Conservation (phyloP, 495 filamentous ascomycete genomes). For the Pyronema omphalodes region DNA sequence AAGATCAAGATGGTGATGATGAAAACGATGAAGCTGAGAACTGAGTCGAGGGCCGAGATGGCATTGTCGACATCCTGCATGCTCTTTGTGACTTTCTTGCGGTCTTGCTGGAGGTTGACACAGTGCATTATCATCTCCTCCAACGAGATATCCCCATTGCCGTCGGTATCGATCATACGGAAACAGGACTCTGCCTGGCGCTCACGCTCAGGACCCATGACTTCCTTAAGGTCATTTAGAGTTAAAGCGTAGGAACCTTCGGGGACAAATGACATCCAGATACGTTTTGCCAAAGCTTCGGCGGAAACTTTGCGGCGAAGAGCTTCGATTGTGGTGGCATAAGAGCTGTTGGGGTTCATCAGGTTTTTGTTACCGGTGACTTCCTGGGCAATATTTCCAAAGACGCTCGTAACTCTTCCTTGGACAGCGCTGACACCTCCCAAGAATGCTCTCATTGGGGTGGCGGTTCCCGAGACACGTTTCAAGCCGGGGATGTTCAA, state of each 20-base stretch:
- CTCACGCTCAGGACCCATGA: slow-evolving; percentile 53
- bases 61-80: slow-evolving; percentile 95
- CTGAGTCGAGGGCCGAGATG: slow-evolving; percentile 70
- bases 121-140: slow-evolving; percentile 90
- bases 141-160: slow-evolving; percentile 81
- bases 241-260: slow-evolving; percentile 68
- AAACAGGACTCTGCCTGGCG: slow-evolving; percentile 73
- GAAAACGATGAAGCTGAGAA: slow-evolving; percentile 59
- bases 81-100: slow-evolving; percentile 69
- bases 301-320: slow-evolving; percentile 64
- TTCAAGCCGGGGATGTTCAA: slow-evolving; percentile 27
- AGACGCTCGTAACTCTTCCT: slow-evolving; percentile 75
- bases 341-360: slow-evolving; percentile 75
- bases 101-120: slow-evolving; percentile 59
- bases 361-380: slow-evolving; percentile 77
- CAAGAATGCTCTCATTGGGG: slow-evolving; percentile 58
- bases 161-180: slow-evolving; percentile 57
- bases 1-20: slow-evolving; percentile 75
- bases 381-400: slow-evolving; percentile 87
- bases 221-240: slow-evolving; percentile 66
- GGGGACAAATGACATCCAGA: slow-evolving; percentile 97
- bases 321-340: slow-evolving; percentile 74
- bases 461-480: slow-evolving; percentile 38
- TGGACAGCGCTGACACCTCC: slow-evolving; percentile 64
- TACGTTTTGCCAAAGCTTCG: slow-evolving; percentile 72